Evolutionary conservation across 441 rosid genomes (phyloP), one percentile per base, ranked within the genome.

Genomic region (Populus tomentosa): DNA sequence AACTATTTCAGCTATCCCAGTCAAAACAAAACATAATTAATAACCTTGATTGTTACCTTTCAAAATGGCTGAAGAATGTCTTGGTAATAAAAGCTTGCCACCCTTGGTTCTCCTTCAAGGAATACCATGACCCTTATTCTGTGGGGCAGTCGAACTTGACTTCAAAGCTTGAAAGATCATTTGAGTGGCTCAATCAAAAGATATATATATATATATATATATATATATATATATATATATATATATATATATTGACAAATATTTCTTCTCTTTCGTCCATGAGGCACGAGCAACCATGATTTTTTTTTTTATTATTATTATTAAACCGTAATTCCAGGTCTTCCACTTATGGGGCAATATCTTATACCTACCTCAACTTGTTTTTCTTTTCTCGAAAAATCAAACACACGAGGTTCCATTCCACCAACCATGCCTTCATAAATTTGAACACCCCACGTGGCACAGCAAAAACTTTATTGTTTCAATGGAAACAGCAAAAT

Each of bases 1-100:
- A 4, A 32, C 4, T 32, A 0, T 32, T 32, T 32, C 1, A 0
- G 1, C 0, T 0, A 32, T 32, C 5, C 3, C 5, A 32, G 0
- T 3, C 5, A 5, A 30, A 30, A 30, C 32, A 30, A 3, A 30
- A 30, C 5, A 4, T 0, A 32, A 32, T 32, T 5, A 5, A 32
- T 1, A 32, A 32, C 6, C 0, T 32, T 32, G 4, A 28, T 28
- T 28, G 20, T 14, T 13, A 18, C 18, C 56, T 46, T 46, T 40
- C 14, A 10, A 40, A 3, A 5, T 32, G 33, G 33, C 33, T 32
- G 33, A 32, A 32, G 50, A 11, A 11, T 40, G 14, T 40, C 50
- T 40, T 40, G 50, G 50, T 40, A 40, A 14, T 46, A 4, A 46
- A 46, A 46, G 6, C 18, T 14, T 14, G 56, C 56, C 6, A 3